Base-by-base conservation (phyloP, 2,329 filamentous ascomycete genomes). In the Exophiala viscosa region DNA sequence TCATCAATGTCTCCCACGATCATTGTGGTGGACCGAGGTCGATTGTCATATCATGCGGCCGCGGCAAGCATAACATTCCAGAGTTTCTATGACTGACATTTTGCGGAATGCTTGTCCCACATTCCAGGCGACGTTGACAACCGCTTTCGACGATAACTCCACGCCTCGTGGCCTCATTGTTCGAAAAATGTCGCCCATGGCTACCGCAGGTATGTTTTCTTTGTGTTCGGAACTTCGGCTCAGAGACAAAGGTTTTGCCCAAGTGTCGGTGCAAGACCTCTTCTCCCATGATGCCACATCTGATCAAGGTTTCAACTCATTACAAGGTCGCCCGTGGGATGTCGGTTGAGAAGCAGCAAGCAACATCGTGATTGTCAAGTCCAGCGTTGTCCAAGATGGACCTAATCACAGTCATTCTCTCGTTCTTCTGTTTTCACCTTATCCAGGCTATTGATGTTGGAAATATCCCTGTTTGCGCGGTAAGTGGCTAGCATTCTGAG, bases 381-480 rank as follows among this genome's bases (percentile, higher is more conserved):
- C 35, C 32, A 18, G 31, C 51, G 36, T 33, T 33, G n/a, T 52
- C 42, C 42, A 42, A 34, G 28, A 58, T 58, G 52, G 50, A 36
- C n/a, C 45, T 52, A 28, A 11, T 45, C 38, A n/a, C 41, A 11
- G 17, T 46, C 13, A 36, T 56, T 23, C 10, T 46, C 31, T 33
- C 41, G n/a, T 7, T 54, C 15, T 15, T 49, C 35, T 54, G 39
- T 46, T 28, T 54, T 4, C 35, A 38, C 4, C 18, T 49, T 17
- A 48, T 51, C 9, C 13, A 41, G 35, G 53, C 59, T 20, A 33
- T 62, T 15, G 52, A 36, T 41, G 59, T 63, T 5, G 44, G 51
- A 10, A 52, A 61, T 32, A 47, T 63, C 11, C 60, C 60, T 32
- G 15, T 18, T 14, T 63, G 60, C 33, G 60, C 60, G 18, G 60